Conservation (phyloP, 305 asterid genomes). For the Solanum aculeatissimum region DNA sequence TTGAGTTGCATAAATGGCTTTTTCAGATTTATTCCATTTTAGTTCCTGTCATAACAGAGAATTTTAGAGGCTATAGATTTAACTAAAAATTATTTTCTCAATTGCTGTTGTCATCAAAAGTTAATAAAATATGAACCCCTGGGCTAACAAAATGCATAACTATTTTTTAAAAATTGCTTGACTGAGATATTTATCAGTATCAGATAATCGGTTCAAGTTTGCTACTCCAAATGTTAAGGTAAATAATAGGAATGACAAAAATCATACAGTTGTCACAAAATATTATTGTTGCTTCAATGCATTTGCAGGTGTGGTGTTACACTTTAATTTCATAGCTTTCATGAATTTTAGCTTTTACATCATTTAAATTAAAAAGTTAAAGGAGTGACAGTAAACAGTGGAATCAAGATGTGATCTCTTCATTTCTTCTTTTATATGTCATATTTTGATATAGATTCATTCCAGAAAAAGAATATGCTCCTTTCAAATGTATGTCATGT, state of each 20-base stretch:
- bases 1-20: too few relatives aligned
- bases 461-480: neutral
- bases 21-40: neutral
- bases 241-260: neutral
- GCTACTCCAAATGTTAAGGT: neutral
- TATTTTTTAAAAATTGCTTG: neutral
- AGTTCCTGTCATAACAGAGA: neutral
- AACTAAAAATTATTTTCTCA: neutral
- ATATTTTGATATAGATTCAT: neutral
- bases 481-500: neutral
- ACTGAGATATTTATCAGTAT: neutral
- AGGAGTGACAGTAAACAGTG: neutral
- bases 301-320: neutral
- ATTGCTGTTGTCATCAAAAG: neutral
- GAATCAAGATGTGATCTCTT: neutral
- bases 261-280: neutral
- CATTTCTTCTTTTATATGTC: neutral
- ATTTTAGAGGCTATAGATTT: neutral
- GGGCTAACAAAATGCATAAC: neutral
- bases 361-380: neutral
- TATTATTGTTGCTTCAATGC: neutral
- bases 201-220: neutral
- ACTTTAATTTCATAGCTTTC: neutral
- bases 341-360: neutral
- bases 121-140: neutral